These are phyloP conservation scores for Limonium bicolor DNA, from an alignment of 148 eudicot species.

Conservation along the genomic window DNA sequence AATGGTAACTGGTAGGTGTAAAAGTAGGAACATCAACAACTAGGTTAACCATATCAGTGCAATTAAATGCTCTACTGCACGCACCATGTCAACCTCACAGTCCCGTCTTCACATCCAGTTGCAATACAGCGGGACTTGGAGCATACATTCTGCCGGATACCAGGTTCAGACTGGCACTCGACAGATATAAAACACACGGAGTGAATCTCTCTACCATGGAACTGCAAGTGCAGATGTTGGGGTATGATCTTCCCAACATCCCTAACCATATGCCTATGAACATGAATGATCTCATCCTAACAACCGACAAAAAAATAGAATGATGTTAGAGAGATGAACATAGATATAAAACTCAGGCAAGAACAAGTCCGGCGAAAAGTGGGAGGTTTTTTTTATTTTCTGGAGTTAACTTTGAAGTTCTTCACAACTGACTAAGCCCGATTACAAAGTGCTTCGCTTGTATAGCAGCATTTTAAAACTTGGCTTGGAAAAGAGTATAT, in stretches of 20 bases:
- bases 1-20: no score
- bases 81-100: slow-evolving; percentile 90
- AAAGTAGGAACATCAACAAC: no score
- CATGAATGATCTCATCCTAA: slow-evolving; percentile 66
- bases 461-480: no score
- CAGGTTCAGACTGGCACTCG: slow-evolving; percentile 11
- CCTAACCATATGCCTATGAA: slow-evolving; percentile 36
- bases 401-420: no score
- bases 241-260: slow-evolving; percentile 42
- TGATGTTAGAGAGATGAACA: not conserved
- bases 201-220: slow-evolving; percentile 97
- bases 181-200: slow-evolving; percentile 55
- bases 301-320: slow-evolving; percentile 9
- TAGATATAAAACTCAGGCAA: not conserved
- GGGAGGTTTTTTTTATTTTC: no score
- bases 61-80: no score
- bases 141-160: slow-evolving; percentile 7
- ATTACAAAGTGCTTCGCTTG: no score
- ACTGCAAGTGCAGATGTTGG: slow-evolving; percentile 69
- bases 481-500: no score
- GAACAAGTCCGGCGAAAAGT: no score
- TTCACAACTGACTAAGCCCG: no score
- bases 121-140: slow-evolving; percentile 53
- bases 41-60: not conserved
- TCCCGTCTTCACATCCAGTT: slow-evolving; percentile 96